Base-by-base conservation (phyloP, 768 basidiomycete genomes). In the Lactarius pseudohatsudake region DNA sequence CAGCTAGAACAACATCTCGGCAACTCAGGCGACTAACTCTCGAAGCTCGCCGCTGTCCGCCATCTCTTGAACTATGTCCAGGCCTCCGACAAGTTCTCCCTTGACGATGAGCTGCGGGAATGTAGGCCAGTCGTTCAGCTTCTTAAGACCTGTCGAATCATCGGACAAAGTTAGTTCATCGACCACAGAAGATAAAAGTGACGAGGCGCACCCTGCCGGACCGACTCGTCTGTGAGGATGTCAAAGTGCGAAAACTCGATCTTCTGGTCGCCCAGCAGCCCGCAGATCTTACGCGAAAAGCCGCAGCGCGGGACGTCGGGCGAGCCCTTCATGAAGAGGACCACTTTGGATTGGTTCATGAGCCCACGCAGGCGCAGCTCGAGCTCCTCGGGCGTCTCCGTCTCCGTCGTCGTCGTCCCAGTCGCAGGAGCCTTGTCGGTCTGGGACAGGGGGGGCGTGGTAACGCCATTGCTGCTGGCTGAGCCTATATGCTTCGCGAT, bases 11-110 rank as follows among this genome's bases (percentile, higher is more conserved):
- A 53, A 26, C 22, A 50, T 26, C 22, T 50, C 0, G 22, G 47
- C 47, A 26, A 13, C 22, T 53, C 26, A 53, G 26, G 13, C 26
- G 22, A 53, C 13, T 30, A 80, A 36, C 58, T 90, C 86, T 61
- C 80, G 75, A 65, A 96, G 84, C 77, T 97, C 95, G 26, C 89
- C 93, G 65, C 74, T 88, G 38, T 89, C 85, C 16, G 84, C 85
- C 91, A 96, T 91, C 79, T 98, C 96, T 75, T 86, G 85, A 28
- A 96, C 85, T 60, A 98, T 88, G 74, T 99, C 96, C 60, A 98
- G 77, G 4, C 96, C 96, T n/a, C 96, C 96, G 18, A 97, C 87
- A 20, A 99, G 82, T 75, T 98, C 94, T 26, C 97, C 96, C 3
- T 92, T 86, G 59, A 94, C 81, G 69, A 95, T 90, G 26, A 96